Evolutionary conservation across 2,329 filamentous ascomycete species (phyloP), one percentile per base, ranked within the genome.

Genomic region (Sclerotinia minor): DNA sequence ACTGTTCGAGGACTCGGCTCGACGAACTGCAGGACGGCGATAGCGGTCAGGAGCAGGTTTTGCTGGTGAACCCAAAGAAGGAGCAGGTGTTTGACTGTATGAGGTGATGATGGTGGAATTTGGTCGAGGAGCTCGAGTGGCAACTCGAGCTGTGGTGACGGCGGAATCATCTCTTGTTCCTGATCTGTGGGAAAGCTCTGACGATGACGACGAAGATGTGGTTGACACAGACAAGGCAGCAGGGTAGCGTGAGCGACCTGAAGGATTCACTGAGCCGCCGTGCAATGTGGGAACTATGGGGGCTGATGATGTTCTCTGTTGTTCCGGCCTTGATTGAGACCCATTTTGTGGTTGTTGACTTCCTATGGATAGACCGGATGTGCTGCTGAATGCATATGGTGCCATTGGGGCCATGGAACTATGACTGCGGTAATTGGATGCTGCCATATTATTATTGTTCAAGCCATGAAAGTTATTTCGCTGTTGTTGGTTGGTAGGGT

Each of bases 31-130:
- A 69, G 84, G 79, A 63, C 93, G 89, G 74, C 93, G 86, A 77
- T 97, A 97, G 69, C 94, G 87, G 77, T 97, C 93, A 1, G 92
- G 92, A 1, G 91, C 88, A 29, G 88, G 82, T 75, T 92, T 93
- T 57, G 82, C 79, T 5, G 84, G 82, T 53, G 88, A 84, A 8
- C 72, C 68, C 21, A 69, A 49, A n/a, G 64, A 81, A n/a, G 80
- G 72, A 38, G 81, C 78, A 80, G 89, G 75, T 73, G 83, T 79
- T 79, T 84, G 60, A 81, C 81, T 67, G 79, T 80, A 68, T 78
- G 76, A 45, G 77, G 82, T 75, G 60, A 79, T 76, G 29, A 68
- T 47, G n/a, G 79, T 79, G 52, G 80, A 81, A 53, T 81, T 79
- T 32, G 76, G 74, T 53, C 75, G 72, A 63, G 73, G 63, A 60